A percentile compares a stretch with the other conserved stretches of the same genome.
phyloP scores from a whole-genome alignment of 176 grass and related monocot species.

The Aegilops longissima region DNA sequence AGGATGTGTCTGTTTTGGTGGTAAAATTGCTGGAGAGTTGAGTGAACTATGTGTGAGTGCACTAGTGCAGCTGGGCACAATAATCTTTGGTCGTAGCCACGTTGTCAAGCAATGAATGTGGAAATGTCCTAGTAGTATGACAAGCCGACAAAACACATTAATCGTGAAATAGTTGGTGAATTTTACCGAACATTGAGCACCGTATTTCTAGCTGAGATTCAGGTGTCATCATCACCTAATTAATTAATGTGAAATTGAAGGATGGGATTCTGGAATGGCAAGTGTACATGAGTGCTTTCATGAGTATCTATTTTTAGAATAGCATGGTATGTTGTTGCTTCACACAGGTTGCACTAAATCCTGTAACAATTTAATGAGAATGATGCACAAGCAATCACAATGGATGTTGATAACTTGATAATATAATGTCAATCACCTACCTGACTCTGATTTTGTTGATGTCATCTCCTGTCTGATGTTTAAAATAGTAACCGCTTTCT shows the following conservation, averaged over 20 bases:
- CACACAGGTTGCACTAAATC: background rate
- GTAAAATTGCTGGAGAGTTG: background rate
- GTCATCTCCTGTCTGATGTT: background rate
- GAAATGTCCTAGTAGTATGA: background rate
- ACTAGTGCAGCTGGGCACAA: background rate
- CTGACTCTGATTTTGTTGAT: constrained; percentile 13
- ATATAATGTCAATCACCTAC: background rate
- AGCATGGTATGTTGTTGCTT: background rate
- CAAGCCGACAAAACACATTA: background rate
- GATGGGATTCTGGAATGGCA: background rate
- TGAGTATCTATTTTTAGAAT: constrained; percentile 36
- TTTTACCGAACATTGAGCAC: background rate
- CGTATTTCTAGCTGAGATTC: constrained; percentile 21
- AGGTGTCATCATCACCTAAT: background rate
- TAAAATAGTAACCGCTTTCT: background rate
- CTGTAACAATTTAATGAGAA: background rate
- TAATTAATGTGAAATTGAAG: constrained; percentile 15
- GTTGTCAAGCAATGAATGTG: background rate
- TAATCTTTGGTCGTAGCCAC: background rate
- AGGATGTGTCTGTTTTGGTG: background rate
- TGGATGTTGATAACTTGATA: constrained; percentile 7
- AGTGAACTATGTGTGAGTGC: background rate
- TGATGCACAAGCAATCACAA: background rate
- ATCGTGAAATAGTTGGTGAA: background rate
- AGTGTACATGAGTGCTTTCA: background rate